Conservation (phyloP, 148 eudicot genomes). For the Selenicereus undatus region DNA sequence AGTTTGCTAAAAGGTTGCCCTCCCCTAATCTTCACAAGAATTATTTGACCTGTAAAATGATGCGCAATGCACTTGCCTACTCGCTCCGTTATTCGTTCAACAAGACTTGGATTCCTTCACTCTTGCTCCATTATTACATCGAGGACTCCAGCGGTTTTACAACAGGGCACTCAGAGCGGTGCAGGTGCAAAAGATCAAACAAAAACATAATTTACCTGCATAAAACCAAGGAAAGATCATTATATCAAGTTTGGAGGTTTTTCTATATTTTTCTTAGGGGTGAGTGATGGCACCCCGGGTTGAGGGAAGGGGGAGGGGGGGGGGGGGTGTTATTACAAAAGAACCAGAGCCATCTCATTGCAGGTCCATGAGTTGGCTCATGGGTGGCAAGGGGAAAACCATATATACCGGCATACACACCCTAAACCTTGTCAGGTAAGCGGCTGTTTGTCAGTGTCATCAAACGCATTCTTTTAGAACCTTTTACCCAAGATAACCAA, state of each 20-base stretch:
- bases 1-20: background rate
- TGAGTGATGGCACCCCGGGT: too few relatives aligned
- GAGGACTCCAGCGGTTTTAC: slow-evolving; percentile 11
- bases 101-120: slow-evolving; percentile 10
- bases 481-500: background rate
- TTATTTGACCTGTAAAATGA: slow-evolving; percentile 8
- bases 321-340: background rate
- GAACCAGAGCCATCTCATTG: too few relatives aligned
- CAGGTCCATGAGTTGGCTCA: too few relatives aligned
- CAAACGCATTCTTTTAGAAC: background rate
- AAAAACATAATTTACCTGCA: slow-evolving; percentile 29
- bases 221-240: background rate
- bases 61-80: slow-evolving; percentile 4
- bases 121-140: slow-evolving; percentile 17
- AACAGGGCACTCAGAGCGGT: slow-evolving; percentile 5
- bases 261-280: too few relatives aligned
- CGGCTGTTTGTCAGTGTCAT: background rate
- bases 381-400: background rate
- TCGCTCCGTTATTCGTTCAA: slow-evolving; percentile 13
- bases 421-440: too few relatives aligned
- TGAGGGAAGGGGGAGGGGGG: background rate
- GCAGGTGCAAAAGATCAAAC: background rate
- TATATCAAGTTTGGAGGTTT: background rate
- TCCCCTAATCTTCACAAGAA: slow-evolving; percentile 16
- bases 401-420: too few relatives aligned